Evolutionary conservation across 202 grass and related monocot genomes (phyloP).

Genomic region (Alloteropsis angusta): DNA sequence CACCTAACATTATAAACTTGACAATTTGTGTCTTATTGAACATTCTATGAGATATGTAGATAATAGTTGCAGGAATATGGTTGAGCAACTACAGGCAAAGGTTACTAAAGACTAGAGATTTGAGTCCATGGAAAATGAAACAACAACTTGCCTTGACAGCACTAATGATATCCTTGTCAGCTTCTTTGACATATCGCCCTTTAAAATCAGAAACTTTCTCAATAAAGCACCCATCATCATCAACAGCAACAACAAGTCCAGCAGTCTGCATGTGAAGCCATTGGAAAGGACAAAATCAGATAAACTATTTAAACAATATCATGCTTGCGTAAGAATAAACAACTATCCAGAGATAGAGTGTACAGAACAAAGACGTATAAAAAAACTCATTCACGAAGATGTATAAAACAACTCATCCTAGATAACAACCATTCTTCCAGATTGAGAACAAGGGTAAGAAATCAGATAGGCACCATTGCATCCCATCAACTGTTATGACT

Average conservation of each 20-base stretch:
- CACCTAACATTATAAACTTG: background rate
- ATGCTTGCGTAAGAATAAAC: background rate
- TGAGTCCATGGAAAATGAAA: constrained; percentile 4
- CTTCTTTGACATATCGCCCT: constrained; percentile 77
- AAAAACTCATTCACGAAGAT: no score
- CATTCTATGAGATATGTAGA: constrained; percentile 15
- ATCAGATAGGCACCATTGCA: background rate
- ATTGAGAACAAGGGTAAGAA: background rate
- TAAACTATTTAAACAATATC: background rate
- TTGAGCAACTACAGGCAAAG: background rate
- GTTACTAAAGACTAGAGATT: constrained; percentile 5
- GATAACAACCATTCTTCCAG: background rate
- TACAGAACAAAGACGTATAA: constrained; percentile 1
- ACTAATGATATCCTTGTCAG: constrained; percentile 87
- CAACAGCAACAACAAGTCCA: constrained; percentile 85
- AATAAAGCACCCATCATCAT: constrained; percentile 81
- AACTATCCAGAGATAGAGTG: background rate
- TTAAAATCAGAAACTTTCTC: constrained; percentile 75
- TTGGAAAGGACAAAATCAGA: background rate
- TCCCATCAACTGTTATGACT: no score
- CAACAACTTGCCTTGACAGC: constrained; percentile 65
- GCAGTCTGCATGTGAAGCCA: constrained; percentile 38
- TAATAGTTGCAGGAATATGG: constrained; percentile 6
- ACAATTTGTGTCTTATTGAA: background rate
- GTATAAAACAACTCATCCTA: no score